phyloP scores from a whole-genome alignment of 139 green algal species.

The Monoraphidium neglectum region DNA sequence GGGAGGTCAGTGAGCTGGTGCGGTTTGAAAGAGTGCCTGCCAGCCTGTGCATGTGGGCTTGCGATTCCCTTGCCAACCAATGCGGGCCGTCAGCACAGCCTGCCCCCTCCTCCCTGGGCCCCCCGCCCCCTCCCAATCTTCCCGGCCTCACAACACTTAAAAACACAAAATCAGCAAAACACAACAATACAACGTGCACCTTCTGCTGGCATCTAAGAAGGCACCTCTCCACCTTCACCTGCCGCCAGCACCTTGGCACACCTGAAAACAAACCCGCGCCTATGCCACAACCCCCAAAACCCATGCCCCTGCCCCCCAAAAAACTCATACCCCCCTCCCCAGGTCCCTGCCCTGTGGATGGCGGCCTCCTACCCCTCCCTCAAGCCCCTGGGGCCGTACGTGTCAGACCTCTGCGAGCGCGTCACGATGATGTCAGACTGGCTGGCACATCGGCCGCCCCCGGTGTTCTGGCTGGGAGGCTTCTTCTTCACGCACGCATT shows the following conservation, averaged over 20 bases:
- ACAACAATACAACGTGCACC: too few relatives aligned
- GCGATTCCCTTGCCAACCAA: too few relatives aligned
- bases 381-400: constrained; percentile 75
- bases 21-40: too few relatives aligned
- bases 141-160: too few relatives aligned
- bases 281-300: not conserved
- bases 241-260: not conserved
- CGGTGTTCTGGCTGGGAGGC: constrained; percentile 79
- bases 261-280: not conserved
- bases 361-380: constrained; percentile 64
- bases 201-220: not conserved
- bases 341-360: constrained; percentile 73
- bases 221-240: not conserved
- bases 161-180: too few relatives aligned
- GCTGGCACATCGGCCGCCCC: constrained; percentile 67
- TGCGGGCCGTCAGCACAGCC: too few relatives aligned
- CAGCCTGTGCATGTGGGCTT: too few relatives aligned
- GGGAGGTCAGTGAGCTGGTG: too few relatives aligned
- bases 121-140: too few relatives aligned
- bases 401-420: constrained; percentile 70
- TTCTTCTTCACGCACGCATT: constrained; percentile 90
- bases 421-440: constrained; percentile 62
- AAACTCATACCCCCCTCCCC: constrained; percentile 42
- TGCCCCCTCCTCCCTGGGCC: too few relatives aligned
- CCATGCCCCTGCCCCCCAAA: constrained; percentile 1